These are phyloP conservation scores for Basidiobolus meristosporus DNA, from an alignment of 371 early-diverging fungal genomes.

Conservation along the genomic window DNA sequence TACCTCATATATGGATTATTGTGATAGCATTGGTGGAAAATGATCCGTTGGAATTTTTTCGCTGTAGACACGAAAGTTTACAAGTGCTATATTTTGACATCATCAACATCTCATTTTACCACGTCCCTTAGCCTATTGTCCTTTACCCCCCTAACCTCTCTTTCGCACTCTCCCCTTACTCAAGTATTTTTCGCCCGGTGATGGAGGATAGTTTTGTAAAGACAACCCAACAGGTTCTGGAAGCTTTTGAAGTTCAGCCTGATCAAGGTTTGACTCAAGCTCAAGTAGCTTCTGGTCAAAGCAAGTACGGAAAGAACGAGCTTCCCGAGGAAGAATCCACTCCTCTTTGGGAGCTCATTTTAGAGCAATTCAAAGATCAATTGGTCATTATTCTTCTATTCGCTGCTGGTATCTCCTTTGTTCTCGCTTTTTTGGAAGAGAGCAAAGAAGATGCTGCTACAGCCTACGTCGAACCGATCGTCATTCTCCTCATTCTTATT, in stretches of 20 bases:
- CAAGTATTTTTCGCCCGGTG: too few species aligned
- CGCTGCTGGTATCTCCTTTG: constrained; percentile 85
- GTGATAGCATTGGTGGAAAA: too few species aligned
- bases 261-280: constrained; percentile 28
- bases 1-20: too few species aligned
- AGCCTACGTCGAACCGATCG: constrained; percentile 93
- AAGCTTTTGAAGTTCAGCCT: constrained; percentile 33
- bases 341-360: constrained; percentile 76
- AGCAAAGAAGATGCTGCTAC: constrained; percentile 25
- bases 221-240: constrained; percentile 40
- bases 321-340: constrained; percentile 71
- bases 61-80: too few species aligned
- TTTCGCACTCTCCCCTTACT: too few species aligned
- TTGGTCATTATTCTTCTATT: constrained; percentile 82
- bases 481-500: constrained; percentile 88
- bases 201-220: constrained; percentile 52
- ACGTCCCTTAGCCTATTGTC: too few species aligned
- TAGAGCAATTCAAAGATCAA: constrained; percentile 95
- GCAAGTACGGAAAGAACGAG: constrained; percentile 51
- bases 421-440: constrained; percentile 78
- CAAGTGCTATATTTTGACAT: too few species aligned
- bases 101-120: too few species aligned
- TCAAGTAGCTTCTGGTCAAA: constrained; percentile 30
- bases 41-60: too few species aligned
- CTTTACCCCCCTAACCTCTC: too few species aligned